Evolutionary conservation across 441 rosid species (phyloP).

Genomic region (Populus tomentosa): DNA sequence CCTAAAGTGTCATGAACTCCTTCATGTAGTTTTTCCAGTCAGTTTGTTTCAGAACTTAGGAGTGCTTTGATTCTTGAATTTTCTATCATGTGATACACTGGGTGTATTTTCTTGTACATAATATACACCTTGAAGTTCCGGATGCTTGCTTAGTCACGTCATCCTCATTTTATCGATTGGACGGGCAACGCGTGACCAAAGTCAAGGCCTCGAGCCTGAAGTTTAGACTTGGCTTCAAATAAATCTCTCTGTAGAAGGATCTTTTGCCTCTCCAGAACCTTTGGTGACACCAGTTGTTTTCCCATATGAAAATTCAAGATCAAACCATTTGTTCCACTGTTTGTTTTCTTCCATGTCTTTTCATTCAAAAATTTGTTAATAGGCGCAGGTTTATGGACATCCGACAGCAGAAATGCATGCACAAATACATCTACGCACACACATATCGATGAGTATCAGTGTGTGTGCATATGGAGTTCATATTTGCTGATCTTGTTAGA

Average conservation of each 20-base stretch:
- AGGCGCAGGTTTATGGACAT: not conserved
- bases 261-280: not conserved
- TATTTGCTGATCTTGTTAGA: not conserved
- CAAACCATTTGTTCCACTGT: not conserved
- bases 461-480: not conserved
- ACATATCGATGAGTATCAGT: not conserved
- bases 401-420: no score
- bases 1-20: not conserved
- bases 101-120: not conserved
- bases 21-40: not conserved
- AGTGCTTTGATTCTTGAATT: not conserved
- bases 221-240: not conserved
- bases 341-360: not conserved
- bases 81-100: not conserved
- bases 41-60: not conserved
- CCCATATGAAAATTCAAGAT: not conserved
- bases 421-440: no score
- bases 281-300: not conserved
- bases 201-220: not conserved
- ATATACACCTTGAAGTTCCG: not conserved
- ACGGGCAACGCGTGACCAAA: not conserved
- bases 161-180: not conserved
- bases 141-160: not conserved
- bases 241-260: not conserved
- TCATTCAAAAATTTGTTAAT: no score